Base-by-base conservation (phyloP, 495 filamentous ascomycete genomes). In the Neurospora terricola region DNA sequence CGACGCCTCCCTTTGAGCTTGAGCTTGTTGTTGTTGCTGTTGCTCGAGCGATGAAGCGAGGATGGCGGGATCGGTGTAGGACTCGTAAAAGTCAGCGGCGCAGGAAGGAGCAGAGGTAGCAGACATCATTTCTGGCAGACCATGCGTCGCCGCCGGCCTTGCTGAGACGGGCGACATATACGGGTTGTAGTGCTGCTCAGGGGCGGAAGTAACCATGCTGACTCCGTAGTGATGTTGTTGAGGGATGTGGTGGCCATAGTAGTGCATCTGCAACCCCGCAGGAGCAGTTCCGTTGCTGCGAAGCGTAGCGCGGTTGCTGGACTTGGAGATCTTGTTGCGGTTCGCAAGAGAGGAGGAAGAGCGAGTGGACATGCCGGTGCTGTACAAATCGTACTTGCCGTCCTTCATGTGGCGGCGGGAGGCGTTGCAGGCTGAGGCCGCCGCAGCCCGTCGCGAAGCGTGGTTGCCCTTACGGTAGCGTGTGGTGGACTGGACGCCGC, bases 401-500 rank as follows among this genome's bases (percentile, higher is more conserved):
- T 66, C 54, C 27, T 66, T 66, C 54, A 34, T 66, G 54, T 66
- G 37, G 48, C 34, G 40, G 43, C 37, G 38, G 14, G 71, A 43
- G 38, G 71, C 43, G 71, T 54, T 69, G 73, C 54, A 27, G 16
- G 48, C 54, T 21, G 34, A 27, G 42, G 42, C 72, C 62, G 39
- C 71, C 18, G 10, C 16, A 69, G 73, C 59, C 30, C 70, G 70
- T 73, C 74, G 54, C 73, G 74, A 5, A 76, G 76, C 27, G 70
- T 72, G 62, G 73, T 78, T 81, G 9, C 76, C 78, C 75, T 85
- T 86, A 37, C 85, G 81, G 73, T 85, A 86, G 68, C 85, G 76
- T 2, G 85, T 86, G 8, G 85, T 86, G 78, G 81, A 83, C 66
- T 85, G 78, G 4, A 86, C 83, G 45, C 84, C 83, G 14, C 75